Conservation (phyloP, 352 stramenopile genomes). For the Aphanomyces stellatus region DNA sequence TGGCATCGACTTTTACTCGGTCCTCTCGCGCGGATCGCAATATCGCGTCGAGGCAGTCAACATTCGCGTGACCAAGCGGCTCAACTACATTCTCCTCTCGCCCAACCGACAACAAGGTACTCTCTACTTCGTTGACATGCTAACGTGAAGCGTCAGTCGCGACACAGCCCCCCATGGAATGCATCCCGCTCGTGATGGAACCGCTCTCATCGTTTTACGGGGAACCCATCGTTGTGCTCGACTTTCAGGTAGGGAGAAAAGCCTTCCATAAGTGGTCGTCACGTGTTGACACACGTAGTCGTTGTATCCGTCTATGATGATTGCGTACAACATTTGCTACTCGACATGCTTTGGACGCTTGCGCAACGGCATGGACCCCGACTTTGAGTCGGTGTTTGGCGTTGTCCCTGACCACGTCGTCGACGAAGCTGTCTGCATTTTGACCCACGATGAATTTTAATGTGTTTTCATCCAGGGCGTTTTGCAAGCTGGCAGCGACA, state of each 20-base stretch:
- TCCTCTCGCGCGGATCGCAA: constrained; percentile 88
- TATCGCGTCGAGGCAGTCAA: constrained; percentile 91
- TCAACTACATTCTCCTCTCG: constrained; percentile 80
- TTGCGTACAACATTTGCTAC: constrained; percentile 99
- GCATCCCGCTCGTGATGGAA: constrained; percentile 93
- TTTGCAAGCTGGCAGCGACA: constrained; percentile 34
- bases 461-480: constrained; percentile 27
- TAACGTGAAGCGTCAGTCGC: no score
- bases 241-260: constrained; percentile 85
- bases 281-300: constrained; percentile 40
- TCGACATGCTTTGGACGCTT: constrained; percentile 93
- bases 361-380: constrained; percentile 54
- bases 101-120: constrained; percentile 49
- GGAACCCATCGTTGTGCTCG: constrained; percentile 97
- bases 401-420: constrained; percentile 43
- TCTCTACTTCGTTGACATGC: not conserved
- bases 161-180: constrained; percentile 85
- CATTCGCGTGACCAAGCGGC: constrained; percentile 83
- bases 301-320: constrained; percentile 99
- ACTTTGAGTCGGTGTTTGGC: constrained; percentile 56
- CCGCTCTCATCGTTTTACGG: constrained; percentile 93
- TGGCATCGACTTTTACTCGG: constrained; percentile 92
- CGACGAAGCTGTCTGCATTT: constrained; percentile 1
- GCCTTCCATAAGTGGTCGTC: not conserved
- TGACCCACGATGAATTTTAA: not conserved